Evolutionary conservation across 2,329 filamentous ascomycete genomes (phyloP), one percentile per base, ranked within the genome.

Genomic region (Monascus ruber): DNA sequence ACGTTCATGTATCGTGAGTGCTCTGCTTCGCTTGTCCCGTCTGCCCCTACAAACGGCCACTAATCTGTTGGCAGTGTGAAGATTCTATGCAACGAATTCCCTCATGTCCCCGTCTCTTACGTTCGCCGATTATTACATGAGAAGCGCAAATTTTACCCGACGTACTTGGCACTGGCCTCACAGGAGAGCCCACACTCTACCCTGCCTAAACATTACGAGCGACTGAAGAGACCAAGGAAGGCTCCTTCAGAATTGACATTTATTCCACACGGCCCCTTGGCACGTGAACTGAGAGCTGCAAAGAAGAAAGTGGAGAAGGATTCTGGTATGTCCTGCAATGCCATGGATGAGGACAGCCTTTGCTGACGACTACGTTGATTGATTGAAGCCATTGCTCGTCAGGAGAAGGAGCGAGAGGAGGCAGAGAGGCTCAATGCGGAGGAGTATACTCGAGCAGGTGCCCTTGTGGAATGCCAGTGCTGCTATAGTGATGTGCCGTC

Each of bases 401-500:
- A 43, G 11, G 40, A 51, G 34, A 49, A 50, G 35, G 47, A 48
- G 6, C 47, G 54, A 28, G 50, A 54, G 9, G 46, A 50, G 5
- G 46, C 45, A 2, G 62, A 65, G 40, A 56, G 45, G 5, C 39
- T 40, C 27, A 68, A 60, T 47, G 59, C 53, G 43, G 63, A 53
- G 47, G 55, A 51, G 49, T 54, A 61, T 24, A 62, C 62, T 42
- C 61, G 51, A 1, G 60, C 65, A 4, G 76, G 78, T 1, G 68
- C 73, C 11, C 65, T 81, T 32, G 59, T 68, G 7, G 83, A 89
- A 48, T 93, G 82, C 49, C 72, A 71, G 33, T 86, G 83, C 52
- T 94, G 86, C 59, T 91, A 74, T 51, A 68, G 69, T 5, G 78
- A 86, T 4, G 69, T 70, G 36, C 71, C 83, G 2, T 59, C 77